These are phyloP conservation scores for Delonix regia DNA, from an alignment of 306 rosid genomes.

Conservation along the genomic window DNA sequence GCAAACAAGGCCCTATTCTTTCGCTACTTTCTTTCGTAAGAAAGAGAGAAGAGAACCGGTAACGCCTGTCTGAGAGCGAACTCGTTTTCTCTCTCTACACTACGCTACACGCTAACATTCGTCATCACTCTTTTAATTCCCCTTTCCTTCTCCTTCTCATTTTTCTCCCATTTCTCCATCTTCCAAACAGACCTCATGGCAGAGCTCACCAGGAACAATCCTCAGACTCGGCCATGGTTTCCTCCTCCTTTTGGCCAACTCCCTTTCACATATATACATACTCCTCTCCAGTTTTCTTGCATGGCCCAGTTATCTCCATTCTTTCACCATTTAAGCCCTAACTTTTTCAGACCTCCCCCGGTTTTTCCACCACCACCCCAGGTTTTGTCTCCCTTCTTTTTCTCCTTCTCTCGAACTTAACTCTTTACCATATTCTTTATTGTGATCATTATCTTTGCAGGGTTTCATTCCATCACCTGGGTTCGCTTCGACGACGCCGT, in stretches of 20 bases:
- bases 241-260: background rate
- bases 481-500: background rate
- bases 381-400: background rate
- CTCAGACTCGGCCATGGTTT: background rate
- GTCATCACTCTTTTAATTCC: background rate
- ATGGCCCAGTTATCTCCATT: background rate
- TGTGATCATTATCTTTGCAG: background rate
- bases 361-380: background rate
- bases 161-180: background rate
- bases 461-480: background rate
- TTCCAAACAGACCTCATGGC: background rate
- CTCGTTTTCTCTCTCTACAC: background rate
- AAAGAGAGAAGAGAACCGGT: background rate
- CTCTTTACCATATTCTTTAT: background rate
- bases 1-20: background rate
- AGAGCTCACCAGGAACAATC: background rate
- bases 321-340: background rate
- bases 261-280: background rate
- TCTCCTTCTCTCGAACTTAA: background rate
- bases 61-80: background rate
- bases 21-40: background rate
- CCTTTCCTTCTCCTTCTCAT: background rate
- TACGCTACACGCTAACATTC: background rate
- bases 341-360: background rate
- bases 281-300: background rate